Conservation (phyloP, 1,284 basidiomycete species). For the Heterobasidion annosum region DNA sequence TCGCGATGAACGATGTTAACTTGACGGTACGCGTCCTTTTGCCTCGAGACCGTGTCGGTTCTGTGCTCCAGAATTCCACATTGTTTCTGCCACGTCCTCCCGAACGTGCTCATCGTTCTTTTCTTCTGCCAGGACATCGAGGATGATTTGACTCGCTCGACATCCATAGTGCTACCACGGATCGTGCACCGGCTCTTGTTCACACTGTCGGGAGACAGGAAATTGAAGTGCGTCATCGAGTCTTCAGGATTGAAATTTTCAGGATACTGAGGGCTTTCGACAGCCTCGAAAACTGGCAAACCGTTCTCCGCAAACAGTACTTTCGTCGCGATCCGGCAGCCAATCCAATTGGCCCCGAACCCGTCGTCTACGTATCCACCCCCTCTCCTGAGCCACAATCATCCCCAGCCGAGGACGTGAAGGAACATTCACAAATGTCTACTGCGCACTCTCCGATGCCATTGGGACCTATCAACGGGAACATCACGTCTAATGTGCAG, state of each 20-base stretch:
- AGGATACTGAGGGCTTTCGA: not conserved
- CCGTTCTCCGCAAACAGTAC: slow-evolving; percentile 63
- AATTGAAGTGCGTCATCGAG: slow-evolving; percentile 52
- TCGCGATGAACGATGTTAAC: slow-evolving; percentile 56
- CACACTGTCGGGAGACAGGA: slow-evolving; percentile 71
- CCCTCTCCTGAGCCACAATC: slow-evolving; percentile 10
- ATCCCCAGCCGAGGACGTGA: slow-evolving; percentile 1
- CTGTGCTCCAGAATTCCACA: slow-evolving; percentile 3
- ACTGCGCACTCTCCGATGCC: not conserved
- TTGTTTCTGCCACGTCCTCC: slow-evolving; percentile 6
- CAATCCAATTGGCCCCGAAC: slow-evolving; percentile 60
- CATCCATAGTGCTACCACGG: slow-evolving; percentile 53
- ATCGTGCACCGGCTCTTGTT: slow-evolving; percentile 66
- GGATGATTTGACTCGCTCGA: slow-evolving; percentile 57
- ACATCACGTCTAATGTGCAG: not conserved
- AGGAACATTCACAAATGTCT: not conserved
- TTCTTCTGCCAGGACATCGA: slow-evolving; percentile 53
- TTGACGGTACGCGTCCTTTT: slow-evolving; percentile 32
- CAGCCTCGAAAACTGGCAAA: slow-evolving; percentile 67
- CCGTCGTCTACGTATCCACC: slow-evolving; percentile 1
- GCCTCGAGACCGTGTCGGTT: slow-evolving; percentile 6
- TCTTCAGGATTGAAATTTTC: not conserved
- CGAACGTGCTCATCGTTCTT: slow-evolving; percentile 4
- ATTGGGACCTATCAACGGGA: not conserved
- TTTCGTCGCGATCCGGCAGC: slow-evolving; percentile 55